Evolutionary conservation across 2,329 filamentous ascomycete species (phyloP).

Genomic region (Colletotrichum filicis): DNA sequence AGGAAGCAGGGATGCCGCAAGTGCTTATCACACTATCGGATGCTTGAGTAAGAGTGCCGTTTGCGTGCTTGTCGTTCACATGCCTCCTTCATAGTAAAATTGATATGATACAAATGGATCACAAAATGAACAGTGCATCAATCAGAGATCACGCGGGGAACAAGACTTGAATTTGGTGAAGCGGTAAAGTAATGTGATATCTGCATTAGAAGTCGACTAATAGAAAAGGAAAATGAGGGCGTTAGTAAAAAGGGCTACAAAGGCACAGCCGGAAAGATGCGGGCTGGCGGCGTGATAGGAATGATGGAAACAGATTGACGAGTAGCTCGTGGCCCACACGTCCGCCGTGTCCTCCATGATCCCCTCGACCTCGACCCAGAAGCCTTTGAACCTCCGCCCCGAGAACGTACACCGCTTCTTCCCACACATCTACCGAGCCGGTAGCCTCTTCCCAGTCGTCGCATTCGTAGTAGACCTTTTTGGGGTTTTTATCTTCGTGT

Average conservation of each 20-base stretch:
- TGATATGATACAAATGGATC: background rate
- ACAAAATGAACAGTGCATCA: background rate
- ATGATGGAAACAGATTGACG: constrained; percentile 33
- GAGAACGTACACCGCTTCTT: constrained; percentile 26
- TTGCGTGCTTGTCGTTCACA: background rate
- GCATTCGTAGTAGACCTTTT: constrained; percentile 38
- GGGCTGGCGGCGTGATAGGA: constrained; percentile 16
- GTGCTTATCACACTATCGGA: background rate
- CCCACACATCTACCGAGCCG: constrained; percentile 32
- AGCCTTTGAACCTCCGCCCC: constrained; percentile 16
- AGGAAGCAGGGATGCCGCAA: background rate
- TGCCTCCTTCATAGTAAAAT: background rate
- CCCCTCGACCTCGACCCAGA: constrained; percentile 7
- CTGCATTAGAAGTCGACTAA: constrained; percentile 73
- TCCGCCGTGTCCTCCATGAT: background rate
- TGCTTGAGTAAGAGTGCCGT: background rate
- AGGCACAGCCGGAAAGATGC: constrained; percentile 33
- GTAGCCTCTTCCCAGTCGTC: constrained; percentile 35
- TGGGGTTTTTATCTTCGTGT: constrained; percentile 45
- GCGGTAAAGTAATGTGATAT: constrained; percentile 63
- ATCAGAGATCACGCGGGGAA: background rate
- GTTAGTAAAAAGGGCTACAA: constrained; percentile 42
- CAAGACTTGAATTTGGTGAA: background rate
- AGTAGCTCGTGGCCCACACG: constrained; percentile 10
- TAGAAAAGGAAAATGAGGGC: constrained; percentile 57